These are phyloP conservation scores for Bryum argenteum DNA, from an alignment of 225 moss, liverwort and hornwort species.

Conservation along the genomic window DNA sequence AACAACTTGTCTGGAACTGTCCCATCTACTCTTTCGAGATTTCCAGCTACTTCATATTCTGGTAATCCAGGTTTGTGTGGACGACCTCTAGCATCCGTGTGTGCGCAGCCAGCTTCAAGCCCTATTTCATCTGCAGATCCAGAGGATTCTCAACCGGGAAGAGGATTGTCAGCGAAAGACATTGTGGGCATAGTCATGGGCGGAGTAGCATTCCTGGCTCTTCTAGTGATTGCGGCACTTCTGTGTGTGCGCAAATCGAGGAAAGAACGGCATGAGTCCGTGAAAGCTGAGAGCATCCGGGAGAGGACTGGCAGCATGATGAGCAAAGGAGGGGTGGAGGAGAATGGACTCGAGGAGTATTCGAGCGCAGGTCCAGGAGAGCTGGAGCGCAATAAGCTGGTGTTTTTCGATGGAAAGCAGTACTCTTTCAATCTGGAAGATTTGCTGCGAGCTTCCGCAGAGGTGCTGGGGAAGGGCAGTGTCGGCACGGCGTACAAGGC, in stretches of 20 bases:
- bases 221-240: constrained; percentile 2
- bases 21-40: constrained; percentile 53
- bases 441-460: constrained; percentile 79
- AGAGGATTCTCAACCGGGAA: background rate
- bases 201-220: constrained; percentile 33
- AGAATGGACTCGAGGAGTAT: constrained; percentile 36
- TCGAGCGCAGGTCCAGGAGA: constrained; percentile 43
- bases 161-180: constrained; percentile 24
- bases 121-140: constrained; percentile 18
- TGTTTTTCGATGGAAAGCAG: constrained; percentile 58
- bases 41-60: constrained; percentile 48
- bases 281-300: constrained; percentile 24
- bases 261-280: constrained; percentile 24
- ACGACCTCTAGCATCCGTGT: constrained; percentile 39
- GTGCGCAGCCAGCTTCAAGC: constrained; percentile 31
- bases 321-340: constrained; percentile 35
- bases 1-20: constrained; percentile 74
- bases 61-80: constrained; percentile 74
- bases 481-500: constrained; percentile 93
- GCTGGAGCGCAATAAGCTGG: constrained; percentile 55
- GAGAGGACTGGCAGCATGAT: constrained; percentile 15
- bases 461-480: constrained; percentile 89
- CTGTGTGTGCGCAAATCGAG: constrained; percentile 35
- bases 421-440: constrained; percentile 74
- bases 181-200: constrained; percentile 40